Percentiles rank a stretch among this genome's conserved stretches.
phyloP scores from a whole-genome alignment of 768 basidiomycete genomes.

The Floccularia luteovirens region DNA sequence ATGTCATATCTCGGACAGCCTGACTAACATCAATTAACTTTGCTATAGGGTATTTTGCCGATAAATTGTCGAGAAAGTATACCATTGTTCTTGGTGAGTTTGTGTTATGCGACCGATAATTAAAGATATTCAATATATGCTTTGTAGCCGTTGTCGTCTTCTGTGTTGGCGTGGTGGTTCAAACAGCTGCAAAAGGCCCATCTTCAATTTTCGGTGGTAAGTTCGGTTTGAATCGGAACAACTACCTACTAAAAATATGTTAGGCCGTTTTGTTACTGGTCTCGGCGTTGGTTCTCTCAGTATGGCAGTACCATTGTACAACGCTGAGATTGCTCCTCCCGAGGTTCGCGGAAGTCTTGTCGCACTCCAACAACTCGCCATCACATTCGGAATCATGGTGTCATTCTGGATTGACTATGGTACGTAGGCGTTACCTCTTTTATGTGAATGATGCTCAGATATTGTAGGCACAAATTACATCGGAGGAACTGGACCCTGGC shows the following conservation, averaged over 20 bases:
- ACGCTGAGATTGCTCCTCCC: slow-evolving; percentile 64
- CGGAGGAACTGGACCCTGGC: slow-evolving; percentile 44
- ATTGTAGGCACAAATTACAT: slow-evolving; percentile 64
- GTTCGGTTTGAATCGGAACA: slow-evolving; percentile 1
- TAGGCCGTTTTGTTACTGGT: slow-evolving; percentile 70
- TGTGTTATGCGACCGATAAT: background rate
- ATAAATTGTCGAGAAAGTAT: slow-evolving; percentile 68
- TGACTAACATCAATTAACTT: background rate
- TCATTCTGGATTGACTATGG: slow-evolving; percentile 49
- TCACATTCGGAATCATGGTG: slow-evolving; percentile 75
- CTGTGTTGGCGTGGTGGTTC: slow-evolving; percentile 69
- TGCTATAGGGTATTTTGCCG: slow-evolving; percentile 47
- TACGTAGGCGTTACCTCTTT: slow-evolving; percentile 8
- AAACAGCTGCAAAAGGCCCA: slow-evolving; percentile 48
- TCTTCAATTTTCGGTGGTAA: slow-evolving; percentile 59
- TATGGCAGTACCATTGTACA: slow-evolving; percentile 81
- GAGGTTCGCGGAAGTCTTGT: slow-evolving; percentile 79
- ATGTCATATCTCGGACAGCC: background rate
- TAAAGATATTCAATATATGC: slow-evolving; percentile 4
- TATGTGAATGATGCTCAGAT: slow-evolving; percentile 9
- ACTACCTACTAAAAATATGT: slow-evolving; percentile 9
- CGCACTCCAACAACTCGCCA: slow-evolving; percentile 76
- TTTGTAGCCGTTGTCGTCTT: slow-evolving; percentile 47
- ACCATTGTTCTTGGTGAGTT: slow-evolving; percentile 50
- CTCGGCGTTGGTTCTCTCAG: slow-evolving; percentile 75